A percentile compares a stretch with the other conserved stretches of the same genome.
Evolutionary conservation across 768 basidiomycete species (phyloP).

Genomic region (Psilocybe cyanescens): DNA sequence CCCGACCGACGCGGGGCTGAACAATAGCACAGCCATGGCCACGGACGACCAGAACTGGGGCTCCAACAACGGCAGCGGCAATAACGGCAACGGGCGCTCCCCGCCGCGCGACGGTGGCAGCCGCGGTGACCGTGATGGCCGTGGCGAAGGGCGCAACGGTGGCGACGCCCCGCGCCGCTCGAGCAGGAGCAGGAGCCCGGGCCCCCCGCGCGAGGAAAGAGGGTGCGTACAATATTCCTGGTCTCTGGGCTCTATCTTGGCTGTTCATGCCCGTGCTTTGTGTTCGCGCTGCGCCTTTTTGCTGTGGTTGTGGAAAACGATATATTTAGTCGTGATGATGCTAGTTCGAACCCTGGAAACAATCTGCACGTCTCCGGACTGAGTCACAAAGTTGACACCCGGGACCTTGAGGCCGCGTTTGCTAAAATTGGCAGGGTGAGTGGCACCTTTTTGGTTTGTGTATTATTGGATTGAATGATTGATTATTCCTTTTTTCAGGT

Average conservation of each 20-base stretch:
- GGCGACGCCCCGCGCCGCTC: conserved; percentile 64
- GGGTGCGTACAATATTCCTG: conserved; percentile 44
- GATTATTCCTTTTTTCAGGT: conserved; percentile 47
- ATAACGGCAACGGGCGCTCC: conserved; percentile 41
- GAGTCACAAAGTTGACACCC: conserved; percentile 67
- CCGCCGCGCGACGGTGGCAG: conserved; percentile 26
- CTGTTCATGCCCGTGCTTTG: conserved; percentile 21
- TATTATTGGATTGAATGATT: not conserved
- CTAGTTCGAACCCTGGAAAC: conserved; percentile 68
- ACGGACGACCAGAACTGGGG: conserved; percentile 63
- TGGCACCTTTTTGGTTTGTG: conserved; percentile 6
- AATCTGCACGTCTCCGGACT: conserved; percentile 67
- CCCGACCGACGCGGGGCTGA: conserved; percentile 54
- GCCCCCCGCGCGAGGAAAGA: conserved; percentile 50
- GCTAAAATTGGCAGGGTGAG: conserved; percentile 71
- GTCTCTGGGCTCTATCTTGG: conserved; percentile 20
- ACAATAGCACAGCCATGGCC: conserved; percentile 44
- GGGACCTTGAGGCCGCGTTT: conserved; percentile 88
- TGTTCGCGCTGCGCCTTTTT: not conserved
- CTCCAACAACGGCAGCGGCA: conserved; percentile 34
- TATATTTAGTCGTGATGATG: conserved; percentile 30
- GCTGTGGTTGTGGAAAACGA: not conserved
- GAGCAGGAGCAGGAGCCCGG: conserved; percentile 83
- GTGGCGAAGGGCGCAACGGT: conserved; percentile 31
- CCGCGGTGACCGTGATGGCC: too few relatives aligned